These are phyloP conservation scores for Pyricularia grisea DNA, from an alignment of 2,329 filamentous ascomycete species.

Conservation along the genomic window DNA sequence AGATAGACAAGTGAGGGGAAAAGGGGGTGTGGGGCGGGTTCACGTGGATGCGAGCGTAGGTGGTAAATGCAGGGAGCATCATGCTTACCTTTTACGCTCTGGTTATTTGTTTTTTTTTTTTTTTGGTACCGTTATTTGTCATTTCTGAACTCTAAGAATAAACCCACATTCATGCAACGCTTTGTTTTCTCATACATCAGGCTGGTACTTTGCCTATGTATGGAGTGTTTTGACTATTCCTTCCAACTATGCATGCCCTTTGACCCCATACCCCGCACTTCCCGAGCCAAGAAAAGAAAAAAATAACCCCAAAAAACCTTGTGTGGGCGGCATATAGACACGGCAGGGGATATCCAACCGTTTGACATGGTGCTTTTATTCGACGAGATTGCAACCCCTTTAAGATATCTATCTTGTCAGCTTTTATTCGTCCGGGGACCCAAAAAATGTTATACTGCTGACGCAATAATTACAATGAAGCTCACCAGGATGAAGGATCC, in stretches of 20 bases:
- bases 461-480: neutral
- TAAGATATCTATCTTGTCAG: neutral
- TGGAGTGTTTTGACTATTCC: neutral
- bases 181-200: neutral
- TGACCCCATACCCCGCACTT: neutral
- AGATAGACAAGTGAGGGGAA: neutral
- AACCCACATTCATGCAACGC: neutral
- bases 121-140: neutral
- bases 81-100: no score
- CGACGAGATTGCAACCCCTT: neutral
- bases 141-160: neutral
- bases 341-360: neutral
- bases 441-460: neutral
- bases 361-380: neutral
- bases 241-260: neutral
- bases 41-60: neutral
- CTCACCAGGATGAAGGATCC: neutral
- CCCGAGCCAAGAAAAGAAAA: no score
- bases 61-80: no score
- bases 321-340: neutral
- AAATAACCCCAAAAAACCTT: no score
- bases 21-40: neutral
- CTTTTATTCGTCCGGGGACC: neutral
- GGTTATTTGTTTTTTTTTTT: neutral
- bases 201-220: neutral